Evolutionary conservation across 2,329 filamentous ascomycete genomes (phyloP), one percentile per base, ranked within the genome.

Genomic region (Neopestalotiopsis rosae): DNA sequence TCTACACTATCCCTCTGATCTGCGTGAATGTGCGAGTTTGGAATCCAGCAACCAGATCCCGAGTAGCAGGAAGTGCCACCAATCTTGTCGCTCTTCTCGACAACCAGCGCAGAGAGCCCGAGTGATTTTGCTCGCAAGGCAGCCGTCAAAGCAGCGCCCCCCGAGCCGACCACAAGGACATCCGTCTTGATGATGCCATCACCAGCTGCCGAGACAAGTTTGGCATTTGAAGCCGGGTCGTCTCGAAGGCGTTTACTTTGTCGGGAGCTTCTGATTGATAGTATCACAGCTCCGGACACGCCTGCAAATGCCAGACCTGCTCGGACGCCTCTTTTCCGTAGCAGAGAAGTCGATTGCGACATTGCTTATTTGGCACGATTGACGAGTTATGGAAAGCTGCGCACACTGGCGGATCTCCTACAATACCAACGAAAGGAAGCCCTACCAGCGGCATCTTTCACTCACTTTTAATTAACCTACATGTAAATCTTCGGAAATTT

Each of bases 41-140:
- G 80, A 12, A 81, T 74, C 80, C 80, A 82, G 32, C 78, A 68
- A 1, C 73, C 75, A 20, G 77, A 76, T 20, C 79, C 79, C 2
- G 79, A 81, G 59, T 75, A 79, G n/a, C 74, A 74, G 10, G 79
- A 74, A 1, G 79, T 76, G 20, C 80, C 80, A 12, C 79, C 80
- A 42, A 80, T 69, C 30, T 73, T 75, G 40, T 70, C 58, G 7
- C 70, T 70, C 69, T 81, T 81, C 67, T 82, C 80, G 57, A 78
- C 71, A 7, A 82, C 70, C 1, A 80, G 70, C 5, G 74, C 66
- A 28, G 62, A 65, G 20, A 76, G 71, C 24, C 76, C 72, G 17
- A 72, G 71, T 13, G 68, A 69, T 49, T 72, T 62, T 49, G 76
- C 72, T 2, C 76, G 72, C 28, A 80, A 70, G 2, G 78, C 77